phyloP scores from a whole-genome alignment of 306 rosid genomes.

The Vigna angularis region DNA sequence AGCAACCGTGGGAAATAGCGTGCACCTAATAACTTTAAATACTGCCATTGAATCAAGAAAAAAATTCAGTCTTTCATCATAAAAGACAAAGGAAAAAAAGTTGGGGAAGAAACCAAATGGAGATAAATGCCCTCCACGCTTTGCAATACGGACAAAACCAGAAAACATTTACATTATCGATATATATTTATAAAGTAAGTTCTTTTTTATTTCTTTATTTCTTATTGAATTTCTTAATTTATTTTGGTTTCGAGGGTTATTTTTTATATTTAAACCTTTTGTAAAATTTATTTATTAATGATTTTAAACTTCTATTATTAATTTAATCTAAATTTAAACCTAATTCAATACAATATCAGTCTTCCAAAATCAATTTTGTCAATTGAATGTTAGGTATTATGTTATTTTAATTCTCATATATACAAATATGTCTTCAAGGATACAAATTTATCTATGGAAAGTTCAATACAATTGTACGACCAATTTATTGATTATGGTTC shows the following conservation, averaged over 20 bases:
- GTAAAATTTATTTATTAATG: not conserved
- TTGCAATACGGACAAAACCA: conserved; percentile 14
- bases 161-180: not conserved
- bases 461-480: too few species aligned
- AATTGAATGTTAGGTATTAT: too few species aligned
- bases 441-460: too few species aligned
- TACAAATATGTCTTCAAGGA: too few species aligned
- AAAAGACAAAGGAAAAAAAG: not conserved
- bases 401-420: too few species aligned
- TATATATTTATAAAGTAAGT: not conserved
- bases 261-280: not conserved
- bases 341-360: not conserved
- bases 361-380: too few species aligned
- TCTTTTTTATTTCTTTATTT: not conserved
- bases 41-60: not conserved
- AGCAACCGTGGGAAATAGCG: not conserved
- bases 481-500: not conserved
- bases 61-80: not conserved
- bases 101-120: not conserved
- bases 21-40: not conserved
- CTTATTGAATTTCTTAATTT: not conserved
- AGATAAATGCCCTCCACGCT: not conserved
- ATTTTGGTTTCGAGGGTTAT: not conserved
- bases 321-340: not conserved
- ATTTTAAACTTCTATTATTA: not conserved